phyloP scores from a whole-genome alignment of 768 basidiomycete species.

The Flagelloscypha sp. region DNA sequence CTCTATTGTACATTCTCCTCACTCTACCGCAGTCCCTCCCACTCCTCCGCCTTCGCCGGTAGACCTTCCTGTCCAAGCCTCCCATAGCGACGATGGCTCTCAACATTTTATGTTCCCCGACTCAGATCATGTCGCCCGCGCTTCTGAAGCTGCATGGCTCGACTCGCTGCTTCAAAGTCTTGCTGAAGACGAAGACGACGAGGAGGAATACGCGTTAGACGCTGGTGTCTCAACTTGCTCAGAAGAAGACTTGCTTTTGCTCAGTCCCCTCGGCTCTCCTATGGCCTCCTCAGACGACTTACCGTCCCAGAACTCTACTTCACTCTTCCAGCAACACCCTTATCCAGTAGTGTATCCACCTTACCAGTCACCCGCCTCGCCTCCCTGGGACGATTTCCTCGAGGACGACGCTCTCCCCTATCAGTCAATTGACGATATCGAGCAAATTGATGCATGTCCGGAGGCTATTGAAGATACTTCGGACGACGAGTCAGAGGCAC shows the following conservation, averaged over 20 bases:
- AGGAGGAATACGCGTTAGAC: slow-evolving; percentile 35
- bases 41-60: slow-evolving; percentile 18
- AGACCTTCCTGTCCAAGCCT: slow-evolving; percentile 25
- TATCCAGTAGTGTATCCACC: slow-evolving; percentile 65
- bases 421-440: slow-evolving; percentile 52
- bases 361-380: slow-evolving; percentile 49
- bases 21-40: slow-evolving; percentile 25
- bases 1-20: slow-evolving; percentile 53
- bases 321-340: slow-evolving; percentile 38
- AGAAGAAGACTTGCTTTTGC: slow-evolving; percentile 49
- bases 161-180: slow-evolving; percentile 73
- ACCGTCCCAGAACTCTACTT: slow-evolving; percentile 40
- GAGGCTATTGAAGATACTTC: slow-evolving; percentile 81
- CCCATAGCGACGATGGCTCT: slow-evolving; percentile 25
- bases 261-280: slow-evolving; percentile 61
- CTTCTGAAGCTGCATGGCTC: slow-evolving; percentile 74
- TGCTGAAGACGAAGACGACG: slow-evolving; percentile 64
- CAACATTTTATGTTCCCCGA: slow-evolving; percentile 72
- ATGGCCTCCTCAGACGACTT: slow-evolving; percentile 76
- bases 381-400: slow-evolving; percentile 37
- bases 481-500: slow-evolving; percentile 76
- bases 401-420: slow-evolving; percentile 58
- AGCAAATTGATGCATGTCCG: slow-evolving; percentile 63
- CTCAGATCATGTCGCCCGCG: slow-evolving; percentile 38
- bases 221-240: slow-evolving; percentile 37